phyloP scores from a whole-genome alignment of 441 rosid species.

The Melastoma candidum region DNA sequence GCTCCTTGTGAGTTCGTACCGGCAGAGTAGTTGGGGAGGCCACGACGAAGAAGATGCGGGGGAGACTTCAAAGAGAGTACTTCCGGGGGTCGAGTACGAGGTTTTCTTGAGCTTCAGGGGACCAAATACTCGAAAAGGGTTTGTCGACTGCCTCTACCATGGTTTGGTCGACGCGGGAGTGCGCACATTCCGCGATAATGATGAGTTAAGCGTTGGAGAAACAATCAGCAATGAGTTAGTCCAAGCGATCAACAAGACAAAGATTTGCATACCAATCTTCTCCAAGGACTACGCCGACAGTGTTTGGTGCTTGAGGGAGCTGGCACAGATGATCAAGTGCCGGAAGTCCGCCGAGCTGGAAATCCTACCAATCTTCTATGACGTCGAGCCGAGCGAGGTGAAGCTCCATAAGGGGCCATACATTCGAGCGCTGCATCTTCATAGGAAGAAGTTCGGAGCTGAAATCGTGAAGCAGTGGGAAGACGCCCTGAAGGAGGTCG shows the following conservation, averaged over 20 bases:
- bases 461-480: constrained; percentile 11
- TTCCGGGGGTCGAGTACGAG: constrained; percentile 9
- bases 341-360: constrained; percentile 4
- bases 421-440: constrained; percentile 4
- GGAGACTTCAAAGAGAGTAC: too few species aligned
- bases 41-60: too few species aligned
- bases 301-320: constrained; percentile 14
- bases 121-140: constrained; percentile 11
- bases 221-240: constrained; percentile 8
- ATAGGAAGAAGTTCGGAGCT: not conserved
- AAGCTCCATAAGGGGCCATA: constrained; percentile 12
- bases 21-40: too few species aligned
- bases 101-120: constrained; percentile 19
- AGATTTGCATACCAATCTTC: constrained; percentile 16
- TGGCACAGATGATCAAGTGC: constrained; percentile 15
- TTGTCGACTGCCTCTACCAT: constrained; percentile 10
- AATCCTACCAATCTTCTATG: constrained; percentile 17
- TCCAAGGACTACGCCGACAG: constrained; percentile 15
- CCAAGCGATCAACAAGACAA: constrained; percentile 12
- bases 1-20: too few species aligned
- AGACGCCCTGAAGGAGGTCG: constrained; percentile 14
- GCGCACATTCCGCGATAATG: constrained; percentile 10
- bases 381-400: constrained; percentile 11
- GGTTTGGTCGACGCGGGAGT: constrained; percentile 9
- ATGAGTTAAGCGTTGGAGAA: constrained; percentile 8